These are phyloP conservation scores for Cicer arietinum DNA, from an alignment of 306 rosid genomes.

Conservation along the genomic window DNA sequence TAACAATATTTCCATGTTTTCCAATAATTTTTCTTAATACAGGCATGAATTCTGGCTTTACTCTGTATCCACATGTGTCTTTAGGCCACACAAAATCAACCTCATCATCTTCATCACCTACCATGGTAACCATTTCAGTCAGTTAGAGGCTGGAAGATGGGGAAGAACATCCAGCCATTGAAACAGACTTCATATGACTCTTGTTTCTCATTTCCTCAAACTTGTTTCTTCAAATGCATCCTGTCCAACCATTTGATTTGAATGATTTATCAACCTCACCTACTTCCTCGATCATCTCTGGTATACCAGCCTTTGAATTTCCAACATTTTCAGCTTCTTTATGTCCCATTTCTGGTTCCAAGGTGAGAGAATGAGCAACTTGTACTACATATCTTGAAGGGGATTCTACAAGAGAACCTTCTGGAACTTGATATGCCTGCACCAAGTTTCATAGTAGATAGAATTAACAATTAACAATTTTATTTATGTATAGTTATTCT, in stretches of 20 bases:
- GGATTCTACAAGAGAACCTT: neutral
- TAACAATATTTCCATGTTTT: constrained; percentile 18
- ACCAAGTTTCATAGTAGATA: neutral
- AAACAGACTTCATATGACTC: neutral
- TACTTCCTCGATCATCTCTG: neutral
- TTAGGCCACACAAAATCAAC: neutral
- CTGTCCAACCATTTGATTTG: neutral
- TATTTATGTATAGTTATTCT: neutral
- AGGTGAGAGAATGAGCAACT: neutral
- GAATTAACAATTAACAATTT: neutral
- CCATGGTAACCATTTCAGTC: neutral
- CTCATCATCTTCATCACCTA: neutral
- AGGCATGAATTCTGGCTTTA: constrained; percentile 3
- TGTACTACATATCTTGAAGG: neutral
- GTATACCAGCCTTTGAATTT: neutral
- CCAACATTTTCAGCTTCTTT: neutral
- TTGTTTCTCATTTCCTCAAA: neutral
- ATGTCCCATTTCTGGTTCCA: constrained; percentile 1
- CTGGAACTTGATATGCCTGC: neutral
- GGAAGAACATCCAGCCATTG: neutral
- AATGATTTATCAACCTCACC: constrained; percentile 4
- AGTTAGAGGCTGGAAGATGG: too few species aligned
- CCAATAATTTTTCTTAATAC: neutral
- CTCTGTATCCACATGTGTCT: constrained; percentile 21
- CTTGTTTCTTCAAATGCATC: neutral